phyloP scores from a whole-genome alignment of 2,329 filamentous ascomycete species.

The Aaosphaeria pasadenensis region DNA sequence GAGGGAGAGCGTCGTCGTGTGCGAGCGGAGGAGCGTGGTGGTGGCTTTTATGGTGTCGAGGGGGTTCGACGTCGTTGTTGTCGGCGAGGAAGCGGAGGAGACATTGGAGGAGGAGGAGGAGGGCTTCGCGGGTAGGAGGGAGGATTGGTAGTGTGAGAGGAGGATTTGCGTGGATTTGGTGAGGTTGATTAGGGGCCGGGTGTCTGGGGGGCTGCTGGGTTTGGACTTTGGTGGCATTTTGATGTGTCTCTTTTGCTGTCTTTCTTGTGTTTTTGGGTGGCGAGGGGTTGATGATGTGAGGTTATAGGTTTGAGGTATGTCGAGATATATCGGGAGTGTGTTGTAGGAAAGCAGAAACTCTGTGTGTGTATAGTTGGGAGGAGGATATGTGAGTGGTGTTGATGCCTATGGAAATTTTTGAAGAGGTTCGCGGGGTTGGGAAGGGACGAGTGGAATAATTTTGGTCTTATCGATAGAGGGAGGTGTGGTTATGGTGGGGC shows the following conservation, averaged over 20 bases:
- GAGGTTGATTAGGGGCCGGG: constrained; percentile 29
- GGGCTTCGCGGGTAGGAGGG: constrained; percentile 16
- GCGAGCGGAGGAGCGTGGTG: constrained; percentile 71
- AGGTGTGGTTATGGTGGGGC: no score
- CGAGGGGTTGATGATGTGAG: no score
- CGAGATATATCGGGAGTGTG: no score
- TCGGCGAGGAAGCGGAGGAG: constrained; percentile 1
- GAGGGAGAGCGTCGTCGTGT: constrained; percentile 83
- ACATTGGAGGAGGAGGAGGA: constrained; percentile 1
- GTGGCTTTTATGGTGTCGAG: constrained; percentile 70
- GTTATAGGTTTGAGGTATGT: no score
- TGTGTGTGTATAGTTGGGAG: no score
- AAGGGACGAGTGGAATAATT: no score
- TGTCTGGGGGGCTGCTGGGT: constrained; percentile 7
- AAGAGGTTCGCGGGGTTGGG: no score
- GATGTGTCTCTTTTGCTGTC: neutral
- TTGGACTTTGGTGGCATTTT: constrained; percentile 3
- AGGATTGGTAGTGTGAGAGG: constrained; percentile 34
- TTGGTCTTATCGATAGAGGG: no score
- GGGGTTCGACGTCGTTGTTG: constrained; percentile 36
- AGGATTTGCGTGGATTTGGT: constrained; percentile 35
- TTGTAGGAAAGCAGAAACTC: no score
- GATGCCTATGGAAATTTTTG: no score
- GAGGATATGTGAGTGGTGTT: no score
- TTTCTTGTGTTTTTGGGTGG: no score